Conservation (phyloP, 306 rosid species). For the Cercis canadensis region DNA sequence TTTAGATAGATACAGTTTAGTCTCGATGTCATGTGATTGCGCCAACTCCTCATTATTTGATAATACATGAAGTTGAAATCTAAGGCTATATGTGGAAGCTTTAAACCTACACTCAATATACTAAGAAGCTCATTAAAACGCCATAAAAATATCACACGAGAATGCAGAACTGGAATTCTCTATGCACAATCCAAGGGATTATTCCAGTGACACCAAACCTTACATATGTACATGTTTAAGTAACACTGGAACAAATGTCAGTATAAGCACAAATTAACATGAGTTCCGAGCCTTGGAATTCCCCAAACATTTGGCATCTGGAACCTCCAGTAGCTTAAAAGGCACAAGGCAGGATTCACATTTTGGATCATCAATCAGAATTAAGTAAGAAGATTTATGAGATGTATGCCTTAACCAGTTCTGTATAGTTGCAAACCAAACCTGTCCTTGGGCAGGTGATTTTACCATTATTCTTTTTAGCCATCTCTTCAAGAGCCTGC, state of each 20-base stretch:
- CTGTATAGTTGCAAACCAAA: constrained; percentile 57
- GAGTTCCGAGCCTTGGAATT: constrained; percentile 25
- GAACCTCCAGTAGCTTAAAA: constrained; percentile 23
- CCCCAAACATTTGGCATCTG: constrained; percentile 29
- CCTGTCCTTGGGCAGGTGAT: constrained; percentile 91
- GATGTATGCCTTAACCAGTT: constrained; percentile 79
- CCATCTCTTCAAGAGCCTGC: constrained; percentile 96
- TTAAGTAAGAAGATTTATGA: constrained; percentile 48
- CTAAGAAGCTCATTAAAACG: no score
- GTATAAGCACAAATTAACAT: constrained; percentile 5
- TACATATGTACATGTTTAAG: constrained; percentile 43
- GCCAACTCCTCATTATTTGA: no score
- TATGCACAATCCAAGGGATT: not conserved
- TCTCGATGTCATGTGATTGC: no score
- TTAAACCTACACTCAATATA: no score
- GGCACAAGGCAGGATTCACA: constrained; percentile 26
- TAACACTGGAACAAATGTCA: constrained; percentile 33
- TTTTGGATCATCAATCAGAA: constrained; percentile 22
- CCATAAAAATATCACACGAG: not conserved
- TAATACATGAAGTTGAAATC: no score
- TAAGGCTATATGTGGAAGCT: no score
- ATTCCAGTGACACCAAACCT: constrained; percentile 35
- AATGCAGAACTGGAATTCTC: not conserved
- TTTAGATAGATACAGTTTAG: no score
- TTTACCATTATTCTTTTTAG: constrained; percentile 71